Percentiles rank a stretch among this genome's conserved stretches.
phyloP scores from a whole-genome alignment of 2,329 filamentous ascomycete species.

The Aspergillus aculeatinus region DNA sequence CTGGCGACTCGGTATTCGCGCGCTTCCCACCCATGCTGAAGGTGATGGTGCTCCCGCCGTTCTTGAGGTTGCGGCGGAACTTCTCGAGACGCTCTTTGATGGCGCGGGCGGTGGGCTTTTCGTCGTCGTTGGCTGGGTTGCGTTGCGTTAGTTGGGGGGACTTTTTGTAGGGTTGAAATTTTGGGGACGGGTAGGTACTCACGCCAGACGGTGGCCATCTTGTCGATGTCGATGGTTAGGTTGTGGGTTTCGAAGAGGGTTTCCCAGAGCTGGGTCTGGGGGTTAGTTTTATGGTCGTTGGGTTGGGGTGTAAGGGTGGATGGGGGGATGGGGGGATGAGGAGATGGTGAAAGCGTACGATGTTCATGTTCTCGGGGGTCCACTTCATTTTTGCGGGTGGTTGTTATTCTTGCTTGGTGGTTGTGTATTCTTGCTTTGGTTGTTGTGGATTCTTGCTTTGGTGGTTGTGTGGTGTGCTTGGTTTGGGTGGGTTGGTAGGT shows the following conservation, averaged over 20 bases:
- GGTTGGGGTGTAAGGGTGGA: too few relatives aligned
- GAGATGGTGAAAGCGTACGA: not conserved
- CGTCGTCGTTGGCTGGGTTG: conserved; percentile 5
- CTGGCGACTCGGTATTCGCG: not conserved
- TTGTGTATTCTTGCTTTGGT: not conserved
- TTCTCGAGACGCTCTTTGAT: conserved; percentile 15
- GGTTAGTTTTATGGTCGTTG: not conserved
- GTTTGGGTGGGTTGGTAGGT: too few relatives aligned
- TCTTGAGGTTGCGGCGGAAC: conserved; percentile 12
- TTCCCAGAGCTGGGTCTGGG: conserved; percentile 13
- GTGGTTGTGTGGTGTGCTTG: not conserved
- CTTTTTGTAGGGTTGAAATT: too few relatives aligned
- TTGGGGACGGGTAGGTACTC: not conserved
- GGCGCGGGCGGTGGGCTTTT: conserved; percentile 16
- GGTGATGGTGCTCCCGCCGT: conserved; percentile 2
- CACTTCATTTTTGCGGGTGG: not conserved
- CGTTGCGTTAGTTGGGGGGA: too few relatives aligned
- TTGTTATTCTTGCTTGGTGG: not conserved
- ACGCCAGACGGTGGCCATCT: conserved; percentile 11
- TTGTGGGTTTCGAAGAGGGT: conserved; percentile 17
- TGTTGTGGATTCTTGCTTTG: not conserved
- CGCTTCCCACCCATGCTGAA: conserved; percentile 12
- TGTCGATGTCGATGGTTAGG: conserved; percentile 13
- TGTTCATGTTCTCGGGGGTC: not conserved
- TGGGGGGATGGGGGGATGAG: too few relatives aligned